Evolutionary conservation across 2,329 filamentous ascomycete species (phyloP).

Genomic region (Zopfia rhizophila): DNA sequence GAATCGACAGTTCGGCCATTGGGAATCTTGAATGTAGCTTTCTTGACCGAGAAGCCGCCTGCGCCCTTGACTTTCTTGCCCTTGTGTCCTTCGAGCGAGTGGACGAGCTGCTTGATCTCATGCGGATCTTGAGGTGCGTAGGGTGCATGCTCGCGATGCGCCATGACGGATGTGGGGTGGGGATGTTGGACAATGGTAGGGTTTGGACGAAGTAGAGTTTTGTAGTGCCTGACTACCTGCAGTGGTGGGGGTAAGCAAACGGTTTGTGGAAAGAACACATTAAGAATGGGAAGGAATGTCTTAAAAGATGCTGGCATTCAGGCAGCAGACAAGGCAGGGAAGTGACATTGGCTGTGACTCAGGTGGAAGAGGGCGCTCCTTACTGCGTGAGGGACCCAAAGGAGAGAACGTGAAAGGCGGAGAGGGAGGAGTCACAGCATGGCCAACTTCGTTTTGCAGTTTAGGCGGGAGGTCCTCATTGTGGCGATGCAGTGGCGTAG

Average conservation of each 20-base stretch:
- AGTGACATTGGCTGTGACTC: slow-evolving; percentile 20
- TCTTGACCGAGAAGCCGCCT: slow-evolving; percentile 77
- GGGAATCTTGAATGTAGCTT: slow-evolving; percentile 77
- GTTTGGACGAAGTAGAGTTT: slow-evolving; percentile 1
- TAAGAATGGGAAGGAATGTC: slow-evolving; percentile 23
- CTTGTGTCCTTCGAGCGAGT: slow-evolving; percentile 69
- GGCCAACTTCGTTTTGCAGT: no score
- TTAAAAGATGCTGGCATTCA: slow-evolving; percentile 29
- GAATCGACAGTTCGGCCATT: slow-evolving; percentile 79
- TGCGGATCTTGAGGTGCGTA: slow-evolving; percentile 75
- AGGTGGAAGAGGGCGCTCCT: slow-evolving; percentile 29
- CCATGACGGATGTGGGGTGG: slow-evolving; percentile 57
- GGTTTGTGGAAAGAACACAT: slow-evolving; percentile 17
- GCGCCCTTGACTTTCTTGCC: slow-evolving; percentile 58
- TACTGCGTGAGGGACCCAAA: slow-evolving; percentile 3
- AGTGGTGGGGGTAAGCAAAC: slow-evolving; percentile 25
- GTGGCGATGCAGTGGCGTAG: no score
- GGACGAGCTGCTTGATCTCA: slow-evolving; percentile 73
- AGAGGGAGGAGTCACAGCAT: neutral
- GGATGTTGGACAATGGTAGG: slow-evolving; percentile 7
- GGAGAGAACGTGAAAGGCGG: slow-evolving; percentile 21
- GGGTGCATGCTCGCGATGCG: slow-evolving; percentile 64
- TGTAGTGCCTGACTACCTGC: slow-evolving; percentile 23
- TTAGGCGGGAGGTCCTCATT: no score
- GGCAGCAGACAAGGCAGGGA: slow-evolving; percentile 25